phyloP scores from a whole-genome alignment of 2,329 filamentous ascomycete genomes.

The Meredithiella fracta region DNA sequence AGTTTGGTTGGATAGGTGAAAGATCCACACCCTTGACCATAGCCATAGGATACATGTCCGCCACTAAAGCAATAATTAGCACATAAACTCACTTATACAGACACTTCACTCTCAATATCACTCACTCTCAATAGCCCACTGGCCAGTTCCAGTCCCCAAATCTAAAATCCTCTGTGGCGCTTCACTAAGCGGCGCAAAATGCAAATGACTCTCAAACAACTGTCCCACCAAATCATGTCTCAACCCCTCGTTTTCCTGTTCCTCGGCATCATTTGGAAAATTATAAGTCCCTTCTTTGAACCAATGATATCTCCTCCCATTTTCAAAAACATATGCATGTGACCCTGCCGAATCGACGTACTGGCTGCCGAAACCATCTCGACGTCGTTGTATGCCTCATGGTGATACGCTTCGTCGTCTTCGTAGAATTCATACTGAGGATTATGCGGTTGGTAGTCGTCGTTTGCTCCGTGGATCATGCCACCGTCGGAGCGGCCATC shows the following conservation, averaged over 20 bases:
- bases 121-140: conserved; percentile 41
- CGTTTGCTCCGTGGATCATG: neutral
- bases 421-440: conserved; percentile 5
- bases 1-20: conserved; percentile 40
- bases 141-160: conserved; percentile 41
- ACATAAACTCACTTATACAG: conserved; percentile 14
- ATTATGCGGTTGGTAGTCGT: neutral
- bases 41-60: conserved; percentile 28
- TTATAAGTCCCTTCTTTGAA: conserved; percentile 32
- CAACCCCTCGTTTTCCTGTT: conserved; percentile 42
- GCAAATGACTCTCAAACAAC: conserved; percentile 31
- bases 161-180: conserved; percentile 36
- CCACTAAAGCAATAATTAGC: conserved; percentile 17
- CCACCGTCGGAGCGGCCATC: neutral
- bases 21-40: conserved; percentile 38
- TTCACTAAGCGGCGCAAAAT: conserved; percentile 34
- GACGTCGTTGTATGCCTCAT: neutral
- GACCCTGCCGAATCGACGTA: conserved; percentile 9
- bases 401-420: neutral
- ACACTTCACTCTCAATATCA: neutral
- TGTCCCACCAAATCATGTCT: conserved; percentile 36
- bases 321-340: conserved; percentile 14
- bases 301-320: conserved; percentile 24
- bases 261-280: conserved; percentile 43
- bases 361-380: conserved; percentile 1